Base-by-base conservation (phyloP, 441 rosid genomes). In the Rhodomyrtus psidioides region DNA sequence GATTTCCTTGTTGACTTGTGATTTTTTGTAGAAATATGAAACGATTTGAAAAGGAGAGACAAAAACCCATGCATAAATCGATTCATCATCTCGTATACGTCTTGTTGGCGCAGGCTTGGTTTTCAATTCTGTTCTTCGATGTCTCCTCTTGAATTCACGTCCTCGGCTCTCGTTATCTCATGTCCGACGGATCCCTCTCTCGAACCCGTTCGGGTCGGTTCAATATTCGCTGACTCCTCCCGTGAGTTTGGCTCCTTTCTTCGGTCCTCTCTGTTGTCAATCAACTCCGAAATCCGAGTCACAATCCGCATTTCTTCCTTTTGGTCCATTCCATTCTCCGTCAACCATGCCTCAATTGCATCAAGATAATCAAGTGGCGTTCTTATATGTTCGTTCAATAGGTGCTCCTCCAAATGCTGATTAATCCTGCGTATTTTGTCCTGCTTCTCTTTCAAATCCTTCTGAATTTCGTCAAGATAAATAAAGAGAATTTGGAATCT, bases 361-460 rank as follows among this genome's bases (percentile, higher is more conserved):
- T n/a, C 2, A 0, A 58, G 30, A 2, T 58, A 30, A 59, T 6
- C 88, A 8, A 96, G 86, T 9, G 93, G 89, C n/a, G 84, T 89
- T 44, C 90, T 94, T 28, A 89, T 87, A 83, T 91, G 92, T 3
- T 95, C 96, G 19, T 91, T 94, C 70, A 93, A 96, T 93, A 90
- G 91, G 17, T 92, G 92, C 85, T 90, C 89, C 62, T 12, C 12
- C 7, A 14, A 1, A 26, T 5, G 62, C 97, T 90, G 94, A 86
- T 94, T 98, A 27, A 28, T 15, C 39, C 13, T 0, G 1, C 39
- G 4, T 58, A 58, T 59, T 28, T 15, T 60, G 0, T 60, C 4
- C 39, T 0, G 39, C 10, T 13, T 58, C 56, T 55, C 24, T 30
- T n/a, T n/a, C 7, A 15, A 3, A 26, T 2, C 30, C 97, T 95